Conservation (phyloP, 192 early-diverging fungal genomes). For the Rhizoclosmatium globosum region DNA sequence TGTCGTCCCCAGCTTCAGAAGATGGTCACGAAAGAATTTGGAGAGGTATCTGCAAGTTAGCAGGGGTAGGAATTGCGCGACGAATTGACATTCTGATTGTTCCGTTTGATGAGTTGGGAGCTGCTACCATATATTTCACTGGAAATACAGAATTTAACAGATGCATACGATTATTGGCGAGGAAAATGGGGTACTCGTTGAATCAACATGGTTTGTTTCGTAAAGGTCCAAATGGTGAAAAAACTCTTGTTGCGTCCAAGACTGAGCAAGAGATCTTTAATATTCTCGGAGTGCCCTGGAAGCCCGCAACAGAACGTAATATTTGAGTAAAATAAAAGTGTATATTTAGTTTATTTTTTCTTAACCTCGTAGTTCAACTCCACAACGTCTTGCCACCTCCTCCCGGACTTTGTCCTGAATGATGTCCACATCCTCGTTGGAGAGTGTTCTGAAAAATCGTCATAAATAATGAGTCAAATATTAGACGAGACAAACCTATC, state of each 20-base stretch:
- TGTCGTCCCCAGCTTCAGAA: conserved; percentile 6
- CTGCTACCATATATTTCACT: conserved; percentile 60
- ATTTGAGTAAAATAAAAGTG: conserved; percentile 3
- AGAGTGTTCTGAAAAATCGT: conserved; percentile 79
- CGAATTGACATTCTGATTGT: conserved; percentile 57
- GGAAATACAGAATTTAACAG: conserved; percentile 62
- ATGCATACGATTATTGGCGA: conserved; percentile 48
- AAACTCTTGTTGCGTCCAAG: conserved; percentile 40
- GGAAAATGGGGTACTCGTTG: conserved; percentile 39
- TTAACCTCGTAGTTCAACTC: conserved; percentile 78
- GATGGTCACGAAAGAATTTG: conserved; percentile 29
- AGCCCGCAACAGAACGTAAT: conserved; percentile 44
- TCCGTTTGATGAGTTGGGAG: conserved; percentile 50
- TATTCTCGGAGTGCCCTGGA: conserved; percentile 44
- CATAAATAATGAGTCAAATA: background rate
- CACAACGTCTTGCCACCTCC: conserved; percentile 67
- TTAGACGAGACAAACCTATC: conserved; percentile 63
- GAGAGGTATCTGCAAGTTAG: conserved; percentile 45
- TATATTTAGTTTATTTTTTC: conserved; percentile 12
- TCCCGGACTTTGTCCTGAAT: conserved; percentile 83
- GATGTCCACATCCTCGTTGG: conserved; percentile 93
- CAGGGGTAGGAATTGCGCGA: conserved; percentile 39
- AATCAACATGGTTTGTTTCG: conserved; percentile 52
- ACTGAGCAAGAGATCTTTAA: conserved; percentile 52
- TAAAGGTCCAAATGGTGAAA: conserved; percentile 33